Evolutionary conservation across 1,284 basidiomycete species (phyloP).

Genomic region (Porogramme epimiltina): DNA sequence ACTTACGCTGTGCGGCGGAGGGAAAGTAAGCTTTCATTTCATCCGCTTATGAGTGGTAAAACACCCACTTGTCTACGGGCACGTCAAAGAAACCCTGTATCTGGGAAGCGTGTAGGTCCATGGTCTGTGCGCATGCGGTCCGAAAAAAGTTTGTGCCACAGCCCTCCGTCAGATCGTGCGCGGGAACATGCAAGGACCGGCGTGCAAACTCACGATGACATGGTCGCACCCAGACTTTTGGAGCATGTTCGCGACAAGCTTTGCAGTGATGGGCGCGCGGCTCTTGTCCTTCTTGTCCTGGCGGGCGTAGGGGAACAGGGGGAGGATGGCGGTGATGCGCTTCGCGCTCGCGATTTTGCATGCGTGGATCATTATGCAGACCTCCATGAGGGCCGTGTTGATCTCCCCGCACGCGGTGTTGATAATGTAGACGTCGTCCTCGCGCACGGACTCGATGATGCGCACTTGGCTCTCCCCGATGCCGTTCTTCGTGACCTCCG

Average conservation of each 20-base stretch:
- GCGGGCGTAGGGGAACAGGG: constrained; percentile 92
- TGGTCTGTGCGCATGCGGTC: constrained; percentile 64
- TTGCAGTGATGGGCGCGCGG: constrained; percentile 97
- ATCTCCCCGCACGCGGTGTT: constrained; percentile 89
- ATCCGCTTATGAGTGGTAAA: constrained; percentile 15
- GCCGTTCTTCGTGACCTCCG: constrained; percentile 85
- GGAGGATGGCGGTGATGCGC: constrained; percentile 95
- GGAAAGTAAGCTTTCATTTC: constrained; percentile 22
- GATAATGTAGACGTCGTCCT: constrained; percentile 99
- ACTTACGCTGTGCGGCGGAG: constrained; percentile 49
- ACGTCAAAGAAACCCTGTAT: constrained; percentile 99
- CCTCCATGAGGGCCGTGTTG: constrained; percentile 92
- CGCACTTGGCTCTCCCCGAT: constrained; percentile 93
- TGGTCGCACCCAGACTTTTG: constrained; percentile 98
- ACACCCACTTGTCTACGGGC: constrained; percentile 97
- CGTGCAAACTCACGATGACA: constrained; percentile 79
- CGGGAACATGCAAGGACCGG: background rate
- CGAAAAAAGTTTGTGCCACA: background rate
- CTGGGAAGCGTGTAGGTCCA: constrained; percentile 98
- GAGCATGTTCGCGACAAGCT: constrained; percentile 99
- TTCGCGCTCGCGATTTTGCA: constrained; percentile 97
- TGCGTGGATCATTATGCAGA: constrained; percentile 99
- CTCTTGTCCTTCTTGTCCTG: constrained; percentile 99
- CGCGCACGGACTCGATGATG: constrained; percentile 94
- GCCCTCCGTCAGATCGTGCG: background rate